phyloP scores from a whole-genome alignment of 2,329 filamentous ascomycete genomes.

The Aspergillus sp. region DNA sequence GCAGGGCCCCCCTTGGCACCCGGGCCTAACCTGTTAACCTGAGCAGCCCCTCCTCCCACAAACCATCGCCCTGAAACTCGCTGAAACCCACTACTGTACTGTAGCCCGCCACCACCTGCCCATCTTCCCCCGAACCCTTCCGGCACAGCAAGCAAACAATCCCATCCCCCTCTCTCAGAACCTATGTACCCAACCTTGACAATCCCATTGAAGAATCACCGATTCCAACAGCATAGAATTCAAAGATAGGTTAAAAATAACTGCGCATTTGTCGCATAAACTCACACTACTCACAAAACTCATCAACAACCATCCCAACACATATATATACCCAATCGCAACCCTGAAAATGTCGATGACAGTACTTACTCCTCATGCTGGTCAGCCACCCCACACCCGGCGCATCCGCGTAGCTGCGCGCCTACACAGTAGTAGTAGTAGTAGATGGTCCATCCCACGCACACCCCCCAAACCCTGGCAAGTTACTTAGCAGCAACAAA shows the following conservation, averaged over 20 bases:
- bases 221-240: not conserved
- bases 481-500: no score
- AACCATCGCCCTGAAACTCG: conserved; percentile 1
- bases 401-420: not conserved
- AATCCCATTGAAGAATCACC: conserved; percentile 11
- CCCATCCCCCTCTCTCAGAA: conserved; percentile 6
- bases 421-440: no score
- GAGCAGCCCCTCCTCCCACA: not conserved
- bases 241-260: no score
- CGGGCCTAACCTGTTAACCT: not conserved
- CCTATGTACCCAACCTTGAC: conserved; percentile 11
- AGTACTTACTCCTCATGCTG: not conserved
- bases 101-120: not conserved
- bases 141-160: not conserved
- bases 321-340: not conserved
- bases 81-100: conserved; percentile 11
- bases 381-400: not conserved
- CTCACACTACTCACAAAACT: no score
- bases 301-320: not conserved
- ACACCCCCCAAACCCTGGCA: no score
- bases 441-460: no score
- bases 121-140: not conserved
- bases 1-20: not conserved
- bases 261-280: not conserved
- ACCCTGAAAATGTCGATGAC: not conserved